Percentiles rank a stretch among this genome's conserved stretches.
phyloP scores from a whole-genome alignment of 345 rosid genomes.

The Corymbia maculata region DNA sequence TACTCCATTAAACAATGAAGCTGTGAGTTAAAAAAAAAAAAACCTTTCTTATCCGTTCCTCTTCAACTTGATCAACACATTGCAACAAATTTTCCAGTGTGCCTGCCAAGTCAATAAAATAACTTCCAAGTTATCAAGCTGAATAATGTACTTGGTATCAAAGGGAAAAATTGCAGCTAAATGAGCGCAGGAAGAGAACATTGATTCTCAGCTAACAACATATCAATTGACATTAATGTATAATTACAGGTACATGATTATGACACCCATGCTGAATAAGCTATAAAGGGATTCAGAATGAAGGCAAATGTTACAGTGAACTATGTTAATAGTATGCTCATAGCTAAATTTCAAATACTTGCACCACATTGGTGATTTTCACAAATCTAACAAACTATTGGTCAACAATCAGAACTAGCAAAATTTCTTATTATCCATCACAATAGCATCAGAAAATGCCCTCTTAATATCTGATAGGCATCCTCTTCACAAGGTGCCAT shows the following conservation, averaged over 20 bases:
- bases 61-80: slow-evolving; percentile 62
- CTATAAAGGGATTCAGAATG: background rate
- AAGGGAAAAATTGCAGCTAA: background rate
- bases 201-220: background rate
- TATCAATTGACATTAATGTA: background rate
- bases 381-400: background rate
- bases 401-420: background rate
- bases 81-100: slow-evolving; percentile 68
- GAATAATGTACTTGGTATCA: background rate
- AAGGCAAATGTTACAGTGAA: background rate
- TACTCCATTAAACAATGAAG: background rate
- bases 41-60: slow-evolving; percentile 55
- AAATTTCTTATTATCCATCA: background rate
- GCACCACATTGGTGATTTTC: background rate
- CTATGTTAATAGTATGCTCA: background rate
- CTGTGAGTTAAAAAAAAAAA: background rate
- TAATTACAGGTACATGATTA: background rate
- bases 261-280: background rate
- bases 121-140: background rate
- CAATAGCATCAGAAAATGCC: background rate
- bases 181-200: background rate
- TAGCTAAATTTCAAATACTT: background rate
- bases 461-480: background rate
- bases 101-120: slow-evolving; percentile 24
- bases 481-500: background rate